Evolutionary conservation across 495 filamentous ascomycete species (phyloP), one percentile per base, ranked within the genome.

Genomic region (Neurospora sp.): DNA sequence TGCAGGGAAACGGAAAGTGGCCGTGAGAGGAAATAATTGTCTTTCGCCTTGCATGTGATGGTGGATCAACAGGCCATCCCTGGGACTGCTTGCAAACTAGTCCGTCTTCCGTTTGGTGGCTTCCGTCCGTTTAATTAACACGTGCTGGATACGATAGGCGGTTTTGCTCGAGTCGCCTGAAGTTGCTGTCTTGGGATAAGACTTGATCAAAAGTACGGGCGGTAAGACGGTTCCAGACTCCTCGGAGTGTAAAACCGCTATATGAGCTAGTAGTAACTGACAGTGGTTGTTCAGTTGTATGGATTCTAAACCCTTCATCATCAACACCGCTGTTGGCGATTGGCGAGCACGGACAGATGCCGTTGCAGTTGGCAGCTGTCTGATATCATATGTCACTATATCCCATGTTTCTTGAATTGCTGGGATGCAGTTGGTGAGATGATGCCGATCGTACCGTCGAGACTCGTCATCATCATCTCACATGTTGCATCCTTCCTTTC

Each of bases 1-100:
- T 72, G 71, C 66, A 40, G 73, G 74, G 75, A 70, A 75, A 73
- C 76, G 72, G 54, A 35, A 35, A 31, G 7, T 35, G 54, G 54
- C 27, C 54, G 54, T 14, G 54, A 35, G 54, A 9, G 48, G 20
- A 35, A 66, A 66, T 18, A 35, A 31, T 31, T 7, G 54, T 37
- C 31, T 66, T 62, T 66, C 27, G 54, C 54, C 54, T 66, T 66
- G 27, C 54, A 66, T 66, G 54, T 66, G 54, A 66, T 35, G 54
- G 54, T 66, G 54, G 54, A 66, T 66, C 54, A 18, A 66, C 54
- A 66, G 54, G 27, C 54, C 27, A 66, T 66, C 27, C 54, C 27
- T 66, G 54, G 12, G 27, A 18, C 23, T 27, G 27, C 12, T 27
- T 54, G n/a, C 46, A 46, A 20, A 46, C n/a, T 6, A 20, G 44